phyloP scores from a whole-genome alignment of 192 early-diverging fungal species.

The Funneliformis geosporum region DNA sequence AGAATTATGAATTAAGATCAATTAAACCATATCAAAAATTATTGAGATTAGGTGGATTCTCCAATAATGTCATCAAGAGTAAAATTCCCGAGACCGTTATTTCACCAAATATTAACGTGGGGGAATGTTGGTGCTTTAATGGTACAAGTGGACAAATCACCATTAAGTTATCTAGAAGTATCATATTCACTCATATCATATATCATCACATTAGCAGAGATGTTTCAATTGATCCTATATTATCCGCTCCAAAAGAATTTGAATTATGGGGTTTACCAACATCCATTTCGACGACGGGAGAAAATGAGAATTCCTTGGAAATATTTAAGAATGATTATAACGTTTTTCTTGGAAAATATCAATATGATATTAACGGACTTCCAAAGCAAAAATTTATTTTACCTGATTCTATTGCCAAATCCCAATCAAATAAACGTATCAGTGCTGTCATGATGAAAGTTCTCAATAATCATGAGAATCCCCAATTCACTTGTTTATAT shows the following conservation, averaged over 20 bases:
- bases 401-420: neutral
- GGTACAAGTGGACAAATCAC: slow-evolving; percentile 16
- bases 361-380: slow-evolving; percentile 2
- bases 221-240: slow-evolving; percentile 18
- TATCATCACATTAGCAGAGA: slow-evolving; percentile 1
- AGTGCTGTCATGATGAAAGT: slow-evolving; percentile 3
- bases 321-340: slow-evolving; percentile 1
- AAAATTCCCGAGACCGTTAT: neutral
- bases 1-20: slow-evolving; percentile 9
- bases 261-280: slow-evolving; percentile 24
- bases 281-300: neutral
- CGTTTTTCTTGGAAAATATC: neutral
- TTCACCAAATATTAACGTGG: slow-evolving; percentile 5
- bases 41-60: neutral
- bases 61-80: neutral
- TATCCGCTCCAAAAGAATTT: slow-evolving; percentile 20
- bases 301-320: neutral
- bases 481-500: neutral
- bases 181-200: neutral
- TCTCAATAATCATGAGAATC: neutral
- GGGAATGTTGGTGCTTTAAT: slow-evolving; percentile 29
- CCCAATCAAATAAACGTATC: neutral
- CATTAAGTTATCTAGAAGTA: slow-evolving; percentile 17
- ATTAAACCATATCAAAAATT: slow-evolving; percentile 11
- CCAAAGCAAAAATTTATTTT: neutral